A percentile compares a stretch with the other conserved stretches of the same genome.
Conservation (phyloP, 1,284 basidiomycete species). For the Cutaneotrichosporon cyanovorans region DNA sequence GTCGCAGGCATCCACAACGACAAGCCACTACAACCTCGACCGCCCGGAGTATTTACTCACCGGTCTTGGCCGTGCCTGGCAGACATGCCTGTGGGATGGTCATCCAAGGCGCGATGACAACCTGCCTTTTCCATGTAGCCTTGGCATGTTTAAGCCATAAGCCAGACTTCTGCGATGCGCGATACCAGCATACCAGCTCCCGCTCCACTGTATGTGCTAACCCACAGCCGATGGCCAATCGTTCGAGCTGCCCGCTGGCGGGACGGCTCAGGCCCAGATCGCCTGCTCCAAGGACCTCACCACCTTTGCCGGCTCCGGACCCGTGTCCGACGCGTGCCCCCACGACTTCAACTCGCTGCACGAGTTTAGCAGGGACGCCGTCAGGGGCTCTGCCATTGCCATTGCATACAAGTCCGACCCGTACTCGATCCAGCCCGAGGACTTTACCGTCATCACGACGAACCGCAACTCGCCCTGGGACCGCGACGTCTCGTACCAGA, state of each 20-base stretch:
- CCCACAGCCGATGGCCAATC: slow-evolving; percentile 22
- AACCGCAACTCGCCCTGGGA: slow-evolving; percentile 66
- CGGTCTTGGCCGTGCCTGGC: too few relatives aligned
- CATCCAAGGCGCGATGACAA: too few relatives aligned
- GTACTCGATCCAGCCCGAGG: slow-evolving; percentile 53
- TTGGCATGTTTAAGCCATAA: too few relatives aligned
- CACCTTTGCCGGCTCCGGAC: neutral
- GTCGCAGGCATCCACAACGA: neutral
- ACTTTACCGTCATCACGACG: slow-evolving; percentile 62
- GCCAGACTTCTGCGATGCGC: too few relatives aligned
- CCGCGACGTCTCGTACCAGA: slow-evolving; percentile 55
- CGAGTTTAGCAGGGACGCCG: neutral
- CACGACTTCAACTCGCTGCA: neutral
- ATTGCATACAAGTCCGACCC: slow-evolving; percentile 62
- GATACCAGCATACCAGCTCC: too few relatives aligned
- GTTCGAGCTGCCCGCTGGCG: slow-evolving; percentile 39
- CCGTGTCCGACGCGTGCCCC: neutral
- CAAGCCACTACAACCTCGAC: neutral
- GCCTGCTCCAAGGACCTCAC: slow-evolving; percentile 3
- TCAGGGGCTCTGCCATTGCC: slow-evolving; percentile 44
- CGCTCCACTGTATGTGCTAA: neutral
- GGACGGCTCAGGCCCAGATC: slow-evolving; percentile 9
- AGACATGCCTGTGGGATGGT: neutral
- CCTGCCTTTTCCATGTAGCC: too few relatives aligned
- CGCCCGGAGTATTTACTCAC: too few relatives aligned